Evolutionary conservation across 768 basidiomycete genomes (phyloP), one percentile per base, ranked within the genome.

Genomic region (Mycena crocata): DNA sequence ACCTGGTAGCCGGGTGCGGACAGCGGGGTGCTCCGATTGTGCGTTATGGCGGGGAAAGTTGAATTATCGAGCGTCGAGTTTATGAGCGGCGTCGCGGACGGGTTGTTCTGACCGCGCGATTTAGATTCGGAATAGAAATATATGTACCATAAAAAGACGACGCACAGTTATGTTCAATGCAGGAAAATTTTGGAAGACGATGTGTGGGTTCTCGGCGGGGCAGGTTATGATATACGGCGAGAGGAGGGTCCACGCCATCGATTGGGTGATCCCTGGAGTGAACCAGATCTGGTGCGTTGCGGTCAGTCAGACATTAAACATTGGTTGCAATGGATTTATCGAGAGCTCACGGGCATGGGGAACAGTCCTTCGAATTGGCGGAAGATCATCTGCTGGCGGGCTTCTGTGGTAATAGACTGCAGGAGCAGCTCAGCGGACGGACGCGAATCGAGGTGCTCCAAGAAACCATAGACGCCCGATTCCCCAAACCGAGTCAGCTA

Each of bases 341-440:
- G 15, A 9, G 23, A 32, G n/a, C 78, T 48, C 40, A 81, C 83
- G 6, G 87, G 85, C 85, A 89, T 86, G 0, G 88, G 88, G 79
- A 87, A 87, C n/a, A 85, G 72, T 0, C 88, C 89, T 56, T 86
- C 81, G 50, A 89, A 83, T 75, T 90, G 89, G 6, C 90, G 74
- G 82, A 91, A 89, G 49, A 84, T 80, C 84, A 89, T 84, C 78
- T 91, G 86, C 76, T 92, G 90, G 12, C 90, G 79, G 23, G 85
- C 85, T 76, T 91, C 89, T 15, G 86, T 88, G 0, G 87, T 80
- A 70, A 92, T 88, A 9, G 84, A 80, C 72, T 90, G 85, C 9
- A 85, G 72, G 19, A 91, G 78, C 15, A 90, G 75, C 50, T 82
- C 75, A 2, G 88, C 89, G 0, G 83, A 70, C 3, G 85, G 82